Evolutionary conservation across 345 rosid species (phyloP), one percentile per base, ranked within the genome.

Genomic region (Citrus cavaleriei): DNA sequence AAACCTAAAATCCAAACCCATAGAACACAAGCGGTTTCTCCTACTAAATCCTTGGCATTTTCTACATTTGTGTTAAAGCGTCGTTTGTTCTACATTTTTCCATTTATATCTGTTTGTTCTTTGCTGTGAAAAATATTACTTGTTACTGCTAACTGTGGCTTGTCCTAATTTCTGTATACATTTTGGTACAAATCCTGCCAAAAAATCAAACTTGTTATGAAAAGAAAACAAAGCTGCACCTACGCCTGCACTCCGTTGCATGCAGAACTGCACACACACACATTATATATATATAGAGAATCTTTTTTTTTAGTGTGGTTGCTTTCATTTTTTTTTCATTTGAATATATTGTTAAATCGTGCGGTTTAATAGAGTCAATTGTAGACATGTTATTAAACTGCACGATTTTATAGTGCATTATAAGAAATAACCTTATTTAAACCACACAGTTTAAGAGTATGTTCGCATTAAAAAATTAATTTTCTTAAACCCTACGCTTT

Each of bases 211-310:
- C 68, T 60, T 59, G 6, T 59, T 18, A 27, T 25, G 24, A 38
- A 73, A 73, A 73, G 54, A 35, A 72, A 37, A 60, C 10, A 73
- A 73, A 60, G 68, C 77, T 73, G 77, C 55, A 58, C 58, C 21
- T 18, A 12, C 46, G 8, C 46, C 46, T 40, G 22, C 21, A 4
- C 51, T n/a, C 6, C 37, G 18, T 38, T 38, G 55, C 77, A 60
- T 16, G 51, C 51, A 42, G 16, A 42, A 42, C 1, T 42, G 16
- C 4, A 3, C 51, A 42, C 4, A 42, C 3, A 40, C 10, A 27
- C 27, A 27, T 27, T 8, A 38, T 38, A 38, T 38, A 8, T 38
- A 40, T 37, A 35, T 5, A 38, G 42, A 38, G 42, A 38, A 7
- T 38, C 42, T 38, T 38, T 2, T 8, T 38, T 38, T 38, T 35